A percentile compares a stretch with the other conserved stretches of the same genome.
phyloP scores from a whole-genome alignment of 148 eudicot genomes.

The Simmondsia chinensis region DNA sequence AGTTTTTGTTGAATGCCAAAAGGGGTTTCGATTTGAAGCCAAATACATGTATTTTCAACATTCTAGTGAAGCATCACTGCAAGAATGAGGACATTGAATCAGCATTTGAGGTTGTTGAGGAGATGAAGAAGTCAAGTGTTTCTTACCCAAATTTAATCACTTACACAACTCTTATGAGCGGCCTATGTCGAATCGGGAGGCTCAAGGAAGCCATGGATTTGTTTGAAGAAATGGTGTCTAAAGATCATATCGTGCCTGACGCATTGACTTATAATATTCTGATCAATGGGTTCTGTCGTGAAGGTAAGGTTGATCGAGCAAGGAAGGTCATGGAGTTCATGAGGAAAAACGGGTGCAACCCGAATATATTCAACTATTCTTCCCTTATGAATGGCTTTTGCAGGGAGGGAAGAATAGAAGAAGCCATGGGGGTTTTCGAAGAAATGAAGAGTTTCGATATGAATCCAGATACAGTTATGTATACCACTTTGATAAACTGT shows the following conservation, averaged over 20 bases:
- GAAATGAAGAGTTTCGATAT: conserved; percentile 58
- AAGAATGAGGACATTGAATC: conserved; percentile 59
- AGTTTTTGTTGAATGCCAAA: conserved; percentile 42
- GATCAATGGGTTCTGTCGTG: conserved; percentile 73
- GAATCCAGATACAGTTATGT: conserved; percentile 64
- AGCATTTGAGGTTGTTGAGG: conserved; percentile 75
- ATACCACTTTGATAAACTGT: conserved; percentile 71
- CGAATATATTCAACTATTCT: conserved; percentile 67
- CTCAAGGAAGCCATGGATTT: conserved; percentile 59
- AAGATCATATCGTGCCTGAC: conserved; percentile 73
- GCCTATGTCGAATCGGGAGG: conserved; percentile 54
- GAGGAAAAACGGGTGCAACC: conserved; percentile 74
- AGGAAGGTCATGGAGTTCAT: conserved; percentile 64
- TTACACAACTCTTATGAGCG: conserved; percentile 72
- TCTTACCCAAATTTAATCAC: conserved; percentile 86
- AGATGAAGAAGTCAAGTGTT: conserved; percentile 58
- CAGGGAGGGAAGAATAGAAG: conserved; percentile 54
- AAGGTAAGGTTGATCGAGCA: conserved; percentile 71
- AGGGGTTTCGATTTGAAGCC: conserved; percentile 50
- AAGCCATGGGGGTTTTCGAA: conserved; percentile 47
- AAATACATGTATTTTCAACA: conserved; percentile 87
- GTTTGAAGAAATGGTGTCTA: conserved; percentile 85
- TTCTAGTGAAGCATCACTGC: conserved; percentile 83
- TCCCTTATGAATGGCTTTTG: conserved; percentile 79
- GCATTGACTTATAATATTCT: conserved; percentile 73